Conservation (phyloP, 2,329 filamentous ascomycete species). For the Alternaria viburni region DNA sequence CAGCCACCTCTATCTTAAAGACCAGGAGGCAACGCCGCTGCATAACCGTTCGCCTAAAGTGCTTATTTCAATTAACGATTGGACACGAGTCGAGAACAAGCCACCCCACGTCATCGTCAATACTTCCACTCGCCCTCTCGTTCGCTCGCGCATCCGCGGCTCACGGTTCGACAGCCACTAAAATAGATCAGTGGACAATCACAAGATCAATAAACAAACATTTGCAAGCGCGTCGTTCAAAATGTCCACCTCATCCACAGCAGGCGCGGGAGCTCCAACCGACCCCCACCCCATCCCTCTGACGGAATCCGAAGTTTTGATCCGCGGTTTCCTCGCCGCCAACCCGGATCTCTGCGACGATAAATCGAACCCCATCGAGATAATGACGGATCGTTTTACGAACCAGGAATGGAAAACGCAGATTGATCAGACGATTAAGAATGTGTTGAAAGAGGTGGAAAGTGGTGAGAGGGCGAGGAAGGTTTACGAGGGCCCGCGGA, state of each 20-base stretch:
- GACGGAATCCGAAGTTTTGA: slow-evolving; percentile 43
- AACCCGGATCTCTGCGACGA: slow-evolving; percentile 39
- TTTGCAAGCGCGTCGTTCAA: slow-evolving; percentile 1
- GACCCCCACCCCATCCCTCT: slow-evolving; percentile 32
- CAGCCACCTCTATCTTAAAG: background rate
- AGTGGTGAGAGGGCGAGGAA: slow-evolving; percentile 36
- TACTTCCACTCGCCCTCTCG: slow-evolving; percentile 4
- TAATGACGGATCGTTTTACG: slow-evolving; percentile 54
- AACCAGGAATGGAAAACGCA: slow-evolving; percentile 53
- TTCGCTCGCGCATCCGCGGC: background rate
- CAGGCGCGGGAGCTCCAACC: slow-evolving; percentile 4
- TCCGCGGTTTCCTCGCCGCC: slow-evolving; percentile 42
- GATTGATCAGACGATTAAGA: slow-evolving; percentile 46
- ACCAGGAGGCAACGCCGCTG: background rate
- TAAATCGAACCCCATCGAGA: slow-evolving; percentile 33
- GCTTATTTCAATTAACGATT: background rate
- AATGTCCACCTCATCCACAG: slow-evolving; percentile 17
- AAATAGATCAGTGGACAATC: slow-evolving; percentile 8
- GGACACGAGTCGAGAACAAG: slow-evolving; percentile 12
- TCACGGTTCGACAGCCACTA: slow-evolving; percentile 2
- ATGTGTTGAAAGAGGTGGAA: slow-evolving; percentile 35
- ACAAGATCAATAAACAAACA: slow-evolving; percentile 7
- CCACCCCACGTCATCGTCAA: slow-evolving; percentile 17
- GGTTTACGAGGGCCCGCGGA: slow-evolving; percentile 35
- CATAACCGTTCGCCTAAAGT: background rate